Conservation (phyloP, 441 rosid species). For the Populus hybrid region DNA sequence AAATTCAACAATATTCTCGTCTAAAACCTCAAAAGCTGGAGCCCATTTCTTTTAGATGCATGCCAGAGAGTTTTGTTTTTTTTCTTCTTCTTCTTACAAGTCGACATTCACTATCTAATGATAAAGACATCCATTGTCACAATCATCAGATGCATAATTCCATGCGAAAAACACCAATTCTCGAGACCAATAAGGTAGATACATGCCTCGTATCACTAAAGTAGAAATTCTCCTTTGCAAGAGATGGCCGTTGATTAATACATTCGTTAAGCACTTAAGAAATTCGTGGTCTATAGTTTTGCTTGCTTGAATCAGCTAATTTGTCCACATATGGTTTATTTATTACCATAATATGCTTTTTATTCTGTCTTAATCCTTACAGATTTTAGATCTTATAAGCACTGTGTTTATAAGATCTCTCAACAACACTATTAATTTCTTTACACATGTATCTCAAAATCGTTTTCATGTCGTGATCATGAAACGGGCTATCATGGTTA, state of each 20-base stretch:
- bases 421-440: neutral
- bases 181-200: neutral
- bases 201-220: too few relatives aligned
- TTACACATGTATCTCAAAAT: conserved; percentile 7
- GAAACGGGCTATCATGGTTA: neutral
- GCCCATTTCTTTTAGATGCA: neutral
- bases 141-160: neutral
- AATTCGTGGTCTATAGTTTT: neutral
- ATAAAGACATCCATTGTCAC: neutral
- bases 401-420: neutral
- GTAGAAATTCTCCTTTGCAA: neutral
- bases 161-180: neutral
- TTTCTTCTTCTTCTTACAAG: neutral
- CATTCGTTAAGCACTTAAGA: neutral
- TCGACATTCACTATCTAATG: neutral
- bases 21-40: neutral
- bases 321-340: neutral
- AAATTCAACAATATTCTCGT: neutral
- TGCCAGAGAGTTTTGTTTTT: too few relatives aligned
- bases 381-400: conserved; percentile 4
- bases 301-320: neutral
- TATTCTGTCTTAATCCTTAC: neutral
- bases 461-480: conserved; percentile 9
- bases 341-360: neutral
- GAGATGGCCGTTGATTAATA: neutral